Evolutionary conservation across 129 eudicot species (phyloP).

Genomic region (Artemisia tridentata): DNA sequence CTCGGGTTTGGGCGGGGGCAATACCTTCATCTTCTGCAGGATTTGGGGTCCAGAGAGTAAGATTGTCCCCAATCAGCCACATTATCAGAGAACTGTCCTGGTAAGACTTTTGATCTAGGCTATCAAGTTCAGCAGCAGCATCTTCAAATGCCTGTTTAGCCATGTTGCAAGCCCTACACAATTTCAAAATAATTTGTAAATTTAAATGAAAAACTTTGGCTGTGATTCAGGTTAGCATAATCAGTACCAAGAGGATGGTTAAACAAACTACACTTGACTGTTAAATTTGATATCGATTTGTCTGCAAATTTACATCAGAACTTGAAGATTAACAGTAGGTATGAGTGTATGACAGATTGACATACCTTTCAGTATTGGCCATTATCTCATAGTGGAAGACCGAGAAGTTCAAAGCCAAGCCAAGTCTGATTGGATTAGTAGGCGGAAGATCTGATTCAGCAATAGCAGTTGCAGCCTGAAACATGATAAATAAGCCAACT

Average conservation of each 20-base stretch:
- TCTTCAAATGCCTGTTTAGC: neutral
- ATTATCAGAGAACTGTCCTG: slow-evolving; percentile 56
- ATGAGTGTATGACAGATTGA: too few species aligned
- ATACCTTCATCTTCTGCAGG: too few species aligned
- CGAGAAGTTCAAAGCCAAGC: slow-evolving; percentile 70
- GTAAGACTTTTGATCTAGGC: slow-evolving; percentile 33
- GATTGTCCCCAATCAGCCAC: slow-evolving; percentile 61
- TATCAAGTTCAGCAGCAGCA: neutral
- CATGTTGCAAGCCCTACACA: neutral
- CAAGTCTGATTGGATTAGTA: slow-evolving; percentile 66
- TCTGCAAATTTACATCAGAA: neutral
- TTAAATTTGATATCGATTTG: neutral
- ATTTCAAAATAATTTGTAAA: neutral
- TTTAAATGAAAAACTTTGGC: neutral
- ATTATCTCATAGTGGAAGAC: slow-evolving; percentile 45
- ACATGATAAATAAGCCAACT: neutral
- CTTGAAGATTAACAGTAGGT: slow-evolving; percentile 25
- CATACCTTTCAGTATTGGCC: too few species aligned
- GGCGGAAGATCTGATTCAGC: slow-evolving; percentile 57
- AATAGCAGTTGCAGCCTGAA: slow-evolving; percentile 56
- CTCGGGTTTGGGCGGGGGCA: too few species aligned
- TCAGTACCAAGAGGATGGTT: neutral
- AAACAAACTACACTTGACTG: neutral
- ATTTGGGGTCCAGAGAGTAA: slow-evolving; percentile 40
- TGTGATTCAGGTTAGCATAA: neutral